Conservation (phyloP, 495 filamentous ascomycete genomes). For the Antarctomyces pellizariae region DNA sequence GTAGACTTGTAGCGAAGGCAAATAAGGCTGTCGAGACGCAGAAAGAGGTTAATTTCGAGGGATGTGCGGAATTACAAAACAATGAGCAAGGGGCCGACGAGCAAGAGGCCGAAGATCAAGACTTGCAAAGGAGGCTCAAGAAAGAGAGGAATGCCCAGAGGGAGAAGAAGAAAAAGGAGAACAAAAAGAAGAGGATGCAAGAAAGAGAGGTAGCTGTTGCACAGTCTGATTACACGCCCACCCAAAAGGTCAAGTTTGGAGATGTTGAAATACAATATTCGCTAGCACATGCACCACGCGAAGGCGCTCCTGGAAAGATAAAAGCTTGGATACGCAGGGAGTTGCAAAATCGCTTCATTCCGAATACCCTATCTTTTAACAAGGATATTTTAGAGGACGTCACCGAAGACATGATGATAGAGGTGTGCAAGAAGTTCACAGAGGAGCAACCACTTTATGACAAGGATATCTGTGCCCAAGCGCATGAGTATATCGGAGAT, state of each 20-base stretch:
- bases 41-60: background rate
- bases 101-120: background rate
- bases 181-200: constrained; percentile 3
- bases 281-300: no score
- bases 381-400: no score
- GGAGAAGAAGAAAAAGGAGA: constrained; percentile 1
- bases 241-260: background rate
- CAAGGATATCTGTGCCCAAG: no score
- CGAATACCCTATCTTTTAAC: no score
- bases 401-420: no score
- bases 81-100: constrained; percentile 1
- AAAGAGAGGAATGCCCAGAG: background rate
- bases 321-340: no score
- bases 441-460: no score
- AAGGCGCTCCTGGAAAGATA: no score
- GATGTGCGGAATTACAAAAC: constrained; percentile 1
- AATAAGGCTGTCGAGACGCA: background rate
- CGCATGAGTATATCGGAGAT: no score
- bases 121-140: constrained; percentile 2
- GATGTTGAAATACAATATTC: no score
- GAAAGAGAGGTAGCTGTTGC: background rate
- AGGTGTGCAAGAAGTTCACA: no score
- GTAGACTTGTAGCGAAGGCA: background rate
- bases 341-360: no score
- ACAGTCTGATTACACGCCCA: constrained; percentile 1